phyloP scores from a whole-genome alignment of 371 early-diverging fungal genomes.

The Haplosporangium sp. region DNA sequence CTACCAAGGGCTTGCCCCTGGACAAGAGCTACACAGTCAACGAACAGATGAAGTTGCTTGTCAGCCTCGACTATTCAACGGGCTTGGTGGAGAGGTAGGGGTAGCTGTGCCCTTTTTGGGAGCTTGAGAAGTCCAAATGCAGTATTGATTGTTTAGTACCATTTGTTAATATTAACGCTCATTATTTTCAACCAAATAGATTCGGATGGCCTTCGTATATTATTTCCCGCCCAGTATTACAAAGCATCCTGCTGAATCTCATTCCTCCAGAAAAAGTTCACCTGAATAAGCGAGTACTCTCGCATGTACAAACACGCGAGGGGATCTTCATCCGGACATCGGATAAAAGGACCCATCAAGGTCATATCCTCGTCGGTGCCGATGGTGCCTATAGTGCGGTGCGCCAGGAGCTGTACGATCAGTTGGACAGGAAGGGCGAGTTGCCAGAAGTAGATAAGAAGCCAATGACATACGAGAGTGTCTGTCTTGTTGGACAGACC shows the following conservation, averaged over 20 bases:
- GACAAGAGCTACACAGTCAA: not conserved
- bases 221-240: constrained; percentile 19
- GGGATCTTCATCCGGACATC: constrained; percentile 16
- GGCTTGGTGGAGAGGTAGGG: not conserved
- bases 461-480: not conserved
- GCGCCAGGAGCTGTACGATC: constrained; percentile 14
- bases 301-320: not conserved
- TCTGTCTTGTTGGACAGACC: constrained; percentile 24
- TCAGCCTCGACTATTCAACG: not conserved
- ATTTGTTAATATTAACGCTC: not conserved
- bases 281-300: constrained; percentile 10
- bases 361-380: constrained; percentile 29
- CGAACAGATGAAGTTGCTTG: not conserved
- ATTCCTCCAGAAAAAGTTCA: constrained; percentile 21
- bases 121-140: too few species aligned
- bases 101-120: too few species aligned
- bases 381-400: constrained; percentile 32
- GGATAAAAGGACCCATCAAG: constrained; percentile 5
- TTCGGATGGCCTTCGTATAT: constrained; percentile 7
- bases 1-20: not conserved
- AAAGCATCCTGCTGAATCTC: constrained; percentile 1
- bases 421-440: constrained; percentile 2
- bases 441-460: constrained; percentile 12
- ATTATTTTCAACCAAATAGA: not conserved
- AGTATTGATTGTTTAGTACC: not conserved